Evolutionary conservation across 1,139 yeast genomes (phyloP), one percentile per base, ranked within the genome.

Genomic region (Scheffersomyces insectosa): DNA sequence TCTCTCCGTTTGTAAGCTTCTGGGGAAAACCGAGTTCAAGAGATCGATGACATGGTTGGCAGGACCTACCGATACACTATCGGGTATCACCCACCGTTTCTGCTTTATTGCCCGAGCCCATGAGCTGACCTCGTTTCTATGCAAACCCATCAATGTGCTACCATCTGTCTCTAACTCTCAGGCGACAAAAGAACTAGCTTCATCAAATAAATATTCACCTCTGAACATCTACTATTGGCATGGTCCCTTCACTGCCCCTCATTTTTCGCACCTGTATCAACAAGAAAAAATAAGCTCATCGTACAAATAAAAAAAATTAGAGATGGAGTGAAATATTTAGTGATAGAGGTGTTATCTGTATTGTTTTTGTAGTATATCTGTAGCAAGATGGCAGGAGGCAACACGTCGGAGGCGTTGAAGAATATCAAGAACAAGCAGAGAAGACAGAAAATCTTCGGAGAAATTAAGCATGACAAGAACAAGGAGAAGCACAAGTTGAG

Each of bases 401-500:
- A 41, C 40, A 56, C 68, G 5, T 63, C 68, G 46, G 72, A 70
- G 48, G 66, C 71, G 13, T 58, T 73, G 31, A 74, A 73, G 59
- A 60, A 59, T 46, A 82, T 88, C 46, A 82, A 78, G 60, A 89
- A 89, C 68, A 89, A 88, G 66, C 82, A 83, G 54, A 79, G 81
- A 57, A 80, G 98, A 52, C 95, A 88, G 63, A 81, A 86, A 68
- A 75, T 90, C 37, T 87, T 79, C 65, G 85, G 90, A 11, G 81
- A 83, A 46, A 65, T 88, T 48, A 86, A 85, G 62, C 85, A 86
- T 59, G 87, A 85, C 52, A 79, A 82, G 62, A 85, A 84, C 60
- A 88, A 88, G 59, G 79, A 80, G 45, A 82, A 90, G 56, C 97
- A 89, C 62, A 83, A 82, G 60, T 72, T 77, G 60, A 80, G 97